These are phyloP conservation scores for Calonectria pseudoturangicola DNA, from an alignment of 2,329 filamentous ascomycete genomes.

Conservation along the genomic window DNA sequence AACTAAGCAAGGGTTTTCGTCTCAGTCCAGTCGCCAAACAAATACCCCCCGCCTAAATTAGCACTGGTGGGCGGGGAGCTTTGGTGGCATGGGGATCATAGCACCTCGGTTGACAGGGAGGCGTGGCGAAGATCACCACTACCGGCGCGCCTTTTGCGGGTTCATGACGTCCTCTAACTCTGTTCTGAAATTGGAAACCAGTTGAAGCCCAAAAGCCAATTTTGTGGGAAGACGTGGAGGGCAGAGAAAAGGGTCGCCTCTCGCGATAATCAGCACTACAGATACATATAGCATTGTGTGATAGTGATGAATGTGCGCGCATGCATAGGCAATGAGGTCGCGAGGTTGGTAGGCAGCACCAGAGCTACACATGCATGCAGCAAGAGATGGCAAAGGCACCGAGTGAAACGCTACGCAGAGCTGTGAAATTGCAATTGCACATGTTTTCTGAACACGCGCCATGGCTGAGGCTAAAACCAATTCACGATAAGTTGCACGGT, in stretches of 20 bases:
- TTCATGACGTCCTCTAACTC: constrained; percentile 2
- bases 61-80: constrained; percentile 20
- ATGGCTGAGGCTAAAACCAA: background rate
- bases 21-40: constrained; percentile 7
- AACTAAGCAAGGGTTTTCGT: constrained; percentile 29
- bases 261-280: background rate
- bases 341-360: background rate
- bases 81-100: constrained; percentile 13
- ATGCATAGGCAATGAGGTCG: background rate
- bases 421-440: constrained; percentile 1
- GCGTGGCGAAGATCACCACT: constrained; percentile 27
- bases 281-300: background rate
- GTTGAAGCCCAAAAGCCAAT: background rate
- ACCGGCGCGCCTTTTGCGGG: constrained; percentile 3
- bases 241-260: background rate
- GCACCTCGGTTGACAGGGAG: constrained; percentile 27
- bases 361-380: constrained; percentile 5
- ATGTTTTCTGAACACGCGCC: constrained; percentile 1
- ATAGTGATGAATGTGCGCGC: constrained; percentile 1
- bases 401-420: constrained; percentile 18
- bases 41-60: constrained; percentile 30
- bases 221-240: background rate
- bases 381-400: constrained; percentile 4
- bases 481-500: constrained; percentile 10
- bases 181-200: constrained; percentile 10